Conservation (phyloP, 2,329 filamentous ascomycete species). For the Aspergillus clavatus region DNA sequence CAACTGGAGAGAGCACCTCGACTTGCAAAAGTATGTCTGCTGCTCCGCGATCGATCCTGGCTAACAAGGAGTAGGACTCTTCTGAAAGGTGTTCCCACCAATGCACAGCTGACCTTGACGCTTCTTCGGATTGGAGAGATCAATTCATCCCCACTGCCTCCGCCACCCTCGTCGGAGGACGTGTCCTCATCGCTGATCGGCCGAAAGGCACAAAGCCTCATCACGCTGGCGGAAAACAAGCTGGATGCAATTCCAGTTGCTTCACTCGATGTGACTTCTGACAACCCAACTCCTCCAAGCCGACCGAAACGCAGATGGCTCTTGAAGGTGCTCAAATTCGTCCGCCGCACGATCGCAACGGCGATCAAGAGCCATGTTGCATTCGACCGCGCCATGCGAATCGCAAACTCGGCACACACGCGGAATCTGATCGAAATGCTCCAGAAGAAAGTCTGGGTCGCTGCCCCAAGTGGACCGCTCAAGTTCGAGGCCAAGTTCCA, state of each 20-base stretch:
- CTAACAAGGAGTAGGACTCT: constrained; percentile 50
- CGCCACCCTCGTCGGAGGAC: constrained; percentile 45
- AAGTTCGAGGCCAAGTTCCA: constrained; percentile 69
- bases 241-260: too few relatives aligned
- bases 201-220: constrained; percentile 47
- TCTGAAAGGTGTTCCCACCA: constrained; percentile 76
- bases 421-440: constrained; percentile 69
- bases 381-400: constrained; percentile 67
- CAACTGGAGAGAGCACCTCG: constrained; percentile 69
- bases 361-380: constrained; percentile 66
- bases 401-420: constrained; percentile 56
- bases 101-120: constrained; percentile 77
- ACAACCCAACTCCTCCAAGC: too few relatives aligned
- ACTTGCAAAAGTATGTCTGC: constrained; percentile 56
- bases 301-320: constrained; percentile 36
- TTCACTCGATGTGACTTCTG: too few relatives aligned
- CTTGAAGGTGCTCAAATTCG: constrained; percentile 55
- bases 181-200: constrained; percentile 24
- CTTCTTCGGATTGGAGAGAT: constrained; percentile 76
- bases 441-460: constrained; percentile 39
- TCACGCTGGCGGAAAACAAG: too few relatives aligned
- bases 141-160: constrained; percentile 73
- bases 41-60: background rate
- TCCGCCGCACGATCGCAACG: constrained; percentile 66
- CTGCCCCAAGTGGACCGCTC: constrained; percentile 59